phyloP scores from a whole-genome alignment of 2,329 filamentous ascomycete genomes.

The Phaeosphaeria sp. region DNA sequence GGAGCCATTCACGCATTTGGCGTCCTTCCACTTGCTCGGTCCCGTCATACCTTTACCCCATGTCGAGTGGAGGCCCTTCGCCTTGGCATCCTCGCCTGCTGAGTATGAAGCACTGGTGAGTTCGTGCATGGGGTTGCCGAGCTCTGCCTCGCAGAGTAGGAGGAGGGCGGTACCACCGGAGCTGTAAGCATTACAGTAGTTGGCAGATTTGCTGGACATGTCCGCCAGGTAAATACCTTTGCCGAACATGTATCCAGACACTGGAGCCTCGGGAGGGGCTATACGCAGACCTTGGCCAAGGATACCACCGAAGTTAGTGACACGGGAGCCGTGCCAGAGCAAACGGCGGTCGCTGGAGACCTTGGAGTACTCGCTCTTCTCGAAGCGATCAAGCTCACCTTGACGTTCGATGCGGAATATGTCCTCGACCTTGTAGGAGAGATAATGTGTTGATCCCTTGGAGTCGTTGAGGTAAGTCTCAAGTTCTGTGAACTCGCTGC shows the following conservation, averaged over 20 bases:
- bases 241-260: slow-evolving; percentile 84
- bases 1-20: slow-evolving; percentile 66
- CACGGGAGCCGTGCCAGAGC: slow-evolving; percentile 86
- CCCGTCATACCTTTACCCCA: slow-evolving; percentile 72
- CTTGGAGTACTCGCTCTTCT: slow-evolving; percentile 61
- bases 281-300: slow-evolving; percentile 88
- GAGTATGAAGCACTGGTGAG: slow-evolving; percentile 64
- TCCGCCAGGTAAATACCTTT: slow-evolving; percentile 91
- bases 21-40: slow-evolving; percentile 79
- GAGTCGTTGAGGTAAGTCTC: slow-evolving; percentile 71
- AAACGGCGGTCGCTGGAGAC: slow-evolving; percentile 72
- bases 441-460: slow-evolving; percentile 69
- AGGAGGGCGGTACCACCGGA: slow-evolving; percentile 77
- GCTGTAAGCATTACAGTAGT: slow-evolving; percentile 70
- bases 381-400: slow-evolving; percentile 75
- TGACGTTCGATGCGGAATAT: slow-evolving; percentile 84
- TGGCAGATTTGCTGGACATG: slow-evolving; percentile 78
- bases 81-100: slow-evolving; percentile 69
- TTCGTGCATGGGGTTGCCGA: slow-evolving; percentile 76
- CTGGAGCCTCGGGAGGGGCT: slow-evolving; percentile 82
- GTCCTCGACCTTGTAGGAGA: slow-evolving; percentile 68
- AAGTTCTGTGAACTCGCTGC: slow-evolving; percentile 70
- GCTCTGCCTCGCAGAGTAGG: slow-evolving; percentile 82
- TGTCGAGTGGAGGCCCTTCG: slow-evolving; percentile 69
- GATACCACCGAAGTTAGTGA: slow-evolving; percentile 87